Evolutionary conservation across 805 yeast species (phyloP).

Genomic region (Yamadazyma paraphyllophila): DNA sequence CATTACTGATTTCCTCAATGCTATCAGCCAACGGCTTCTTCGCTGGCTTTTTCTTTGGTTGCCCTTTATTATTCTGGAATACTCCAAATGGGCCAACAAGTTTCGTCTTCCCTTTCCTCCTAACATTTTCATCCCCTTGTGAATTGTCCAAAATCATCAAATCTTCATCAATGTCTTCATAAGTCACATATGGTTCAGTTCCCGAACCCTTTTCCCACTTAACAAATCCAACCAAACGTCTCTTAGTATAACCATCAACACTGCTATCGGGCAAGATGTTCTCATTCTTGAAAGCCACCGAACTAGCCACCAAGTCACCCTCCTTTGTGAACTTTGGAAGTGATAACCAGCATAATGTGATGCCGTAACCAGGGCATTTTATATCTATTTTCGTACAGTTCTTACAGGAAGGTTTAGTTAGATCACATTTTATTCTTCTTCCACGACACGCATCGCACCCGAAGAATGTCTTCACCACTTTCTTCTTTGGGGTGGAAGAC

Average conservation of each 20-base stretch:
- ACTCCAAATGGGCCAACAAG: constrained; percentile 82
- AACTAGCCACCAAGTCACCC: constrained; percentile 26
- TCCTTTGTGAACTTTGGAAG: constrained; percentile 40
- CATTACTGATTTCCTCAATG: constrained; percentile 18
- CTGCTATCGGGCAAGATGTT: constrained; percentile 13
- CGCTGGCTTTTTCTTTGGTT: constrained; percentile 12
- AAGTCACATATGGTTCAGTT: constrained; percentile 54
- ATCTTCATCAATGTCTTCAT: constrained; percentile 80
- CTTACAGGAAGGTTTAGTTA: constrained; percentile 65
- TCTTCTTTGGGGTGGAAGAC: constrained; percentile 4
- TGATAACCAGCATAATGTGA: constrained; percentile 73
- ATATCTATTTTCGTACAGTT: constrained; percentile 67
- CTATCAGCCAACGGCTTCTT: not conserved
- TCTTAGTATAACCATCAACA: constrained; percentile 58
- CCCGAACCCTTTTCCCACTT: constrained; percentile 53
- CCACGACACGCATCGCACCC: constrained; percentile 89
- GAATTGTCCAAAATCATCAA: constrained; percentile 53
- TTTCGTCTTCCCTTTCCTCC: constrained; percentile 47
- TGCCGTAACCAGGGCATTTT: constrained; percentile 78
- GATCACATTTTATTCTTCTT: constrained; percentile 78
- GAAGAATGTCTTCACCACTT: constrained; percentile 60
- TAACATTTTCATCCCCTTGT: constrained; percentile 29
- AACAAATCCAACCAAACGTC: constrained; percentile 67
- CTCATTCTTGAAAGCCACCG: constrained; percentile 28
- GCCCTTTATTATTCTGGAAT: constrained; percentile 36